These are phyloP conservation scores for Kregervanrija fluxuum DNA, from an alignment of 805 yeast genomes.

Conservation along the genomic window DNA sequence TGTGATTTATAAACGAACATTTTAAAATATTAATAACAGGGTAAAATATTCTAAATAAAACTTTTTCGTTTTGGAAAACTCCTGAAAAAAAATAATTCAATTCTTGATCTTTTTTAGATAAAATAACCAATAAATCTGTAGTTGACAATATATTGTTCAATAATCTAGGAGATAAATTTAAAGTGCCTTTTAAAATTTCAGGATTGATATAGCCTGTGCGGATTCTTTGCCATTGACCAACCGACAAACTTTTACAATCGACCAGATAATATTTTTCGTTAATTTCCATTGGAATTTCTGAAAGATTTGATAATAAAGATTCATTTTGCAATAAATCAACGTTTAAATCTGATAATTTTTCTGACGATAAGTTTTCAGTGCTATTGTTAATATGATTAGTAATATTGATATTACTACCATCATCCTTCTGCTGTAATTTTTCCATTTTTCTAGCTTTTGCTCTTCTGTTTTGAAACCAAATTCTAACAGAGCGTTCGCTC, in stretches of 20 bases:
- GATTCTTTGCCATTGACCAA: slow-evolving; percentile 77
- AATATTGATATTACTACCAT: slow-evolving; percentile 1
- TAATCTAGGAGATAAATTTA: slow-evolving; percentile 62
- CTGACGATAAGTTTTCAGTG: slow-evolving; percentile 6
- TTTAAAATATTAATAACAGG: slow-evolving; percentile 55
- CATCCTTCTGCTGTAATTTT: slow-evolving; percentile 29
- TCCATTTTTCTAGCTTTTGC: slow-evolving; percentile 69
- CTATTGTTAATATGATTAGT: background rate
- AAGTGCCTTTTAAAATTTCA: slow-evolving; percentile 35
- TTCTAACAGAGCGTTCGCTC: slow-evolving; percentile 83
- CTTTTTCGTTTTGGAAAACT: slow-evolving; percentile 56
- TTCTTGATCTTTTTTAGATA: slow-evolving; percentile 64
- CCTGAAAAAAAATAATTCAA: slow-evolving; percentile 76
- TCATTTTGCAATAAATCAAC: slow-evolving; percentile 2
- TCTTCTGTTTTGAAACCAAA: slow-evolving; percentile 89
- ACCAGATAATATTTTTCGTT: slow-evolving; percentile 62
- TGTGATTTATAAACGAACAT: slow-evolving; percentile 46
- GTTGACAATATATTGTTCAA: slow-evolving; percentile 57
- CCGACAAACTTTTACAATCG: slow-evolving; percentile 61
- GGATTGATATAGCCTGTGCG: slow-evolving; percentile 51
- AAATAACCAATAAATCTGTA: slow-evolving; percentile 63
- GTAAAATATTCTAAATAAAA: slow-evolving; percentile 65
- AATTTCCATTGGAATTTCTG: slow-evolving; percentile 39
- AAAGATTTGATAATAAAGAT: slow-evolving; percentile 11
- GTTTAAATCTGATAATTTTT: slow-evolving; percentile 11